Evolutionary conservation across 2,329 filamentous ascomycete genomes (phyloP), one percentile per base, ranked within the genome.

Genomic region (Fusarium sp.): DNA sequence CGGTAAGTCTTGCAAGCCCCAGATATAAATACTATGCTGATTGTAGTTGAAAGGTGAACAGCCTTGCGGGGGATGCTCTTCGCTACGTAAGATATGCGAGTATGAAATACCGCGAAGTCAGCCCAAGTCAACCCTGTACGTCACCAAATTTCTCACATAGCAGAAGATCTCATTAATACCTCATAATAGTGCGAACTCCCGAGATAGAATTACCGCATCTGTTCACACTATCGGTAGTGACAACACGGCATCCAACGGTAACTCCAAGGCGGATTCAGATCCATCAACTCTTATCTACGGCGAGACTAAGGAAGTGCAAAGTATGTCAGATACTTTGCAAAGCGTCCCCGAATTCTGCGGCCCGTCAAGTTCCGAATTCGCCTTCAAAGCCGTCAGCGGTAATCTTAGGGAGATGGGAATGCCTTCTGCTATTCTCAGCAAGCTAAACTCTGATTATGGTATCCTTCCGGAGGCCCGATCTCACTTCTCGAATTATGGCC

Each of bases 221-320:
- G 18, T 13, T 3, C 23, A 28, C 12, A 25, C 23, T 19, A 3
- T 8, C 8, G 19, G 7, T 8, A 9, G 2, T 3, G 12, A 1
- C 19, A 25, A 8, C 9, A 9, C 18, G 1, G 2, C 23, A 3
- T 4, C 42, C n/a, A 0, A 18, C 23, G 42, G n/a, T 5, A 11
- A 18, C 18, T 18, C 42, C 42, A 43, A 10, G n/a, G 11, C 0
- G 5, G 25, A 46, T 6, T 13, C 9, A 21, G 21, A 16, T 16
- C 9, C 15, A 28, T 15, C 4, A 10, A 46, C 9, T 6, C 5
- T 15, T 21, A 21, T 15, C 9, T 10, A 3, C 8, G 3, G 9
- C 5, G 12, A 21, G 4, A 21, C 25, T 0, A 12, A 15, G 25
- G 28, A 15, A 7, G 25, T 3, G 0, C 12, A 3, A 47, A 2